A percentile compares a stretch with the other conserved stretches of the same genome.
Conservation (phyloP, 208 protist genomes). For the Acanthamoeba sp. region DNA sequence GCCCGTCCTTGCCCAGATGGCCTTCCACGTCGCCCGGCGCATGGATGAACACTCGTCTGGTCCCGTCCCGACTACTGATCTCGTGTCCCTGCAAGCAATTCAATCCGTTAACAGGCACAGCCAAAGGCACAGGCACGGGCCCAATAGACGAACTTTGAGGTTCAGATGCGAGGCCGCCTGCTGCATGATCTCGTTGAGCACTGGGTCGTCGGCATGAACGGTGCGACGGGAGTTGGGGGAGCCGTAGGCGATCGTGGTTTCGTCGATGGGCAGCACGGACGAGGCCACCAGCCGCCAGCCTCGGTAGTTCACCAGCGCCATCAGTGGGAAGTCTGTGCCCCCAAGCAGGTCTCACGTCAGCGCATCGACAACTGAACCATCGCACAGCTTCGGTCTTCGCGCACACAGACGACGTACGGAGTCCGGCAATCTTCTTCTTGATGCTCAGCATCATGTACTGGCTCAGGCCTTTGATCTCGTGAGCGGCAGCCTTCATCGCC, state of each 20-base stretch:
- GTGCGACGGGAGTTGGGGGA: slow-evolving; percentile 12
- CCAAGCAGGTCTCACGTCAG: too few species aligned
- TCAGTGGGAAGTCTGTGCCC: slow-evolving; percentile 46
- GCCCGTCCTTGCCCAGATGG: slow-evolving; percentile 78
- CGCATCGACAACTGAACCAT: too few species aligned
- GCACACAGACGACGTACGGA: background rate
- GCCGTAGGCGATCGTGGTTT: slow-evolving; percentile 48
- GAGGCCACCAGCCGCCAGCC: slow-evolving; percentile 50
- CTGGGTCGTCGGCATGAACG: slow-evolving; percentile 57
- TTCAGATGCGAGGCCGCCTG: slow-evolving; percentile 50
- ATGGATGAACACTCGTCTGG: background rate
- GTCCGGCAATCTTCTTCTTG: slow-evolving; percentile 50
- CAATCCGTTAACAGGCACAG: too few species aligned
- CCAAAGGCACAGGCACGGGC: too few species aligned
- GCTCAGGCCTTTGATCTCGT: slow-evolving; percentile 56
- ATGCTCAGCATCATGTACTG: slow-evolving; percentile 54
- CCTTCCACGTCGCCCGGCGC: slow-evolving; percentile 43
- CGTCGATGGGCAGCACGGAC: slow-evolving; percentile 58
- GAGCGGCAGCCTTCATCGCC: slow-evolving; percentile 69
- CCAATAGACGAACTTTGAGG: slow-evolving; percentile 51
- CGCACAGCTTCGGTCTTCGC: background rate
- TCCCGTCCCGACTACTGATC: slow-evolving; percentile 4
- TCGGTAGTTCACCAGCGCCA: slow-evolving; percentile 67
- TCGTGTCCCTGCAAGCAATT: background rate
- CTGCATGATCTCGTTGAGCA: slow-evolving; percentile 57